phyloP scores from a whole-genome alignment of 306 rosid species.

The Lotus japonicus region DNA sequence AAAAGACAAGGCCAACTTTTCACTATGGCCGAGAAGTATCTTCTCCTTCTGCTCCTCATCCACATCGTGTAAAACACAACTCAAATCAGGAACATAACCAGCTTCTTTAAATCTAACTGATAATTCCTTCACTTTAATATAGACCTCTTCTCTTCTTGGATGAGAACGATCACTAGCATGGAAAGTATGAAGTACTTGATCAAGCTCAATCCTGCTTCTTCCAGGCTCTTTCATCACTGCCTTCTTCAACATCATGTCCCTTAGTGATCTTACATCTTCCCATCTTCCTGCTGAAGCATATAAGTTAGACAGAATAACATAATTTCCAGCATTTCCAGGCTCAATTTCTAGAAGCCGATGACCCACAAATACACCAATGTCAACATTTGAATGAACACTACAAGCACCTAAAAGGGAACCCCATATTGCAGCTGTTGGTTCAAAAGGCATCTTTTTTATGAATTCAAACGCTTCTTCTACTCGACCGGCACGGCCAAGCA shows the following conservation, averaged over 20 bases:
- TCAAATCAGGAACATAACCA: conserved; percentile 74
- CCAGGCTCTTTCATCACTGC: conserved; percentile 74
- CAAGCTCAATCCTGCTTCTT: conserved; percentile 78
- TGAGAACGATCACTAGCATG: conserved; percentile 75
- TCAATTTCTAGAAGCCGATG: conserved; percentile 60
- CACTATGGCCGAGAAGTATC: conserved; percentile 74
- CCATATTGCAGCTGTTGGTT: conserved; percentile 82
- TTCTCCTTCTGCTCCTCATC: conserved; percentile 93
- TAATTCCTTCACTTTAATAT: conserved; percentile 55
- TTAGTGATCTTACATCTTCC: conserved; percentile 64
- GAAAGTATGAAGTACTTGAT: conserved; percentile 69
- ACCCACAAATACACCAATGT: conserved; percentile 64
- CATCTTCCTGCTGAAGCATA: conserved; percentile 85
- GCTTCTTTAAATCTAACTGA: conserved; percentile 55
- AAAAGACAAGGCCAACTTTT: conserved; percentile 74
- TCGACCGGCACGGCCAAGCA: conserved; percentile 80
- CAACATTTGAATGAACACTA: conserved; percentile 60
- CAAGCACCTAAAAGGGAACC: conserved; percentile 86
- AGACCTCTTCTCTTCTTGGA: conserved; percentile 77
- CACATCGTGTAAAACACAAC: conserved; percentile 74
- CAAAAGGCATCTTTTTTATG: conserved; percentile 46
- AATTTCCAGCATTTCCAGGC: conserved; percentile 82
- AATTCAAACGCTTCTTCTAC: conserved; percentile 64
- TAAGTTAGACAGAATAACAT: conserved; percentile 76
- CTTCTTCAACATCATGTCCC: conserved; percentile 64